These are phyloP conservation scores for Arachis monticola DNA, from an alignment of 331 rosid genomes.

Conservation along the genomic window DNA sequence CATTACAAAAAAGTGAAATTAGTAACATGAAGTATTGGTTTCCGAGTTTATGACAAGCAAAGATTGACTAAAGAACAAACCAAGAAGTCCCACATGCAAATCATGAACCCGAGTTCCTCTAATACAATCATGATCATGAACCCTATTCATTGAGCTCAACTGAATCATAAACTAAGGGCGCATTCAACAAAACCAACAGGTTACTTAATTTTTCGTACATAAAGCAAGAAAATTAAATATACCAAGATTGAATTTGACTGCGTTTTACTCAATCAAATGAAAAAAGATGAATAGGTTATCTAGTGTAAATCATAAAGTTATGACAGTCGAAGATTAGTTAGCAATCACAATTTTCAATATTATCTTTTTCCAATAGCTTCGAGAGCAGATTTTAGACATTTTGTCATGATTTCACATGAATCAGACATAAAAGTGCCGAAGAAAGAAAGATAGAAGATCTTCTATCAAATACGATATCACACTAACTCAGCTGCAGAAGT, in stretches of 20 bases:
- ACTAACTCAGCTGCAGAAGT: not conserved
- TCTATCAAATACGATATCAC: constrained; percentile 10
- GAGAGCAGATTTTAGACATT: not conserved
- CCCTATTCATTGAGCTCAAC: not conserved
- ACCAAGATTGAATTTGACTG: not conserved
- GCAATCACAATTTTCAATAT: not conserved
- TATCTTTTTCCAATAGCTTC: not conserved
- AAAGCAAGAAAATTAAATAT: constrained; percentile 9
- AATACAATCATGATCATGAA: not conserved
- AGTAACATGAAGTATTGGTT: constrained; percentile 10
- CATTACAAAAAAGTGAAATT: constrained; percentile 30
- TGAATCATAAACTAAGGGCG: not conserved
- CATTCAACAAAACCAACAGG: not conserved
- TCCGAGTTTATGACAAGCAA: not conserved
- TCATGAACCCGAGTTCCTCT: not conserved
- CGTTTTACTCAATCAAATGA: constrained; percentile 3
- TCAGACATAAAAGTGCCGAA: not conserved
- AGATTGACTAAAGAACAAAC: not conserved
- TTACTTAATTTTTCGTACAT: constrained; percentile 10
- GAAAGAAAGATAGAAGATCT: not conserved
- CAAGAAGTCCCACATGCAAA: constrained; percentile 4
- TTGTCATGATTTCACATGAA: constrained; percentile 4
- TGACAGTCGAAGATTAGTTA: not conserved
- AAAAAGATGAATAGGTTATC: not conserved
- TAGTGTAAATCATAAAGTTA: not conserved